Evolutionary conservation across 352 stramenopile species (phyloP), one percentile per base, ranked within the genome.

Genomic region (Globisporangium paddicum): DNA sequence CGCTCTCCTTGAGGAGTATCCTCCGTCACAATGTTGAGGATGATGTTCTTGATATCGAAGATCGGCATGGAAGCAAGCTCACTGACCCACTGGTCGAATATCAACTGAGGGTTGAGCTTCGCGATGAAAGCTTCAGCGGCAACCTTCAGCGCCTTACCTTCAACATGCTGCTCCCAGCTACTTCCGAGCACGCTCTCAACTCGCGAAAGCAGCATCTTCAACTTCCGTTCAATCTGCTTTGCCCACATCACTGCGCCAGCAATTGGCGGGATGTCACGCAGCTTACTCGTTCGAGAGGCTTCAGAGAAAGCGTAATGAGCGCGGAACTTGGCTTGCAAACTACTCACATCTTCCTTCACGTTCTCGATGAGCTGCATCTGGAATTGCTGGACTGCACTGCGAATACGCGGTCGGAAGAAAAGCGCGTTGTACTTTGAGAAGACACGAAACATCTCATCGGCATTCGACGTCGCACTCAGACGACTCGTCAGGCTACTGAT

Each of bases 201-300:
- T 38, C 97, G 83, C n/a, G 91, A 84, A 50, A 99, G 87, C 5
- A 99, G 78, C 58, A 95, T 88, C 72, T 98, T 90, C 14, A 99
- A 73, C 71, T 99, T 98, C n/a, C 96, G 84, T 71, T 99, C 97
- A 75, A 99, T 99, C 75, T 99, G 97, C 66, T 98, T 98, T 16
- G 97, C 97, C 98, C 98, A 99, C 67, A 99, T 93, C 44, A 99
- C 98, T 49, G 98, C 98, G 28, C 96, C 97, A 35, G 93, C 93
- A 37, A 99, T 95, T 23, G 97, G 97, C 19, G 98, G 97, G 37
- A 99, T 98, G 56, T 99, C 97, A 48, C 96, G 86, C 26, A 99
- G 65, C 57, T 95, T 95, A 54, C 93, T 97, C 62, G 98, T 96
- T 23, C 86, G 79, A 26, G 90, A 96, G 14, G 97, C 95, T 53